A percentile compares a stretch with the other conserved stretches of the same genome.
Evolutionary conservation across 352 stramenopile genomes (phyloP).

Genomic region (Phytopythium cucurbitacearum): DNA sequence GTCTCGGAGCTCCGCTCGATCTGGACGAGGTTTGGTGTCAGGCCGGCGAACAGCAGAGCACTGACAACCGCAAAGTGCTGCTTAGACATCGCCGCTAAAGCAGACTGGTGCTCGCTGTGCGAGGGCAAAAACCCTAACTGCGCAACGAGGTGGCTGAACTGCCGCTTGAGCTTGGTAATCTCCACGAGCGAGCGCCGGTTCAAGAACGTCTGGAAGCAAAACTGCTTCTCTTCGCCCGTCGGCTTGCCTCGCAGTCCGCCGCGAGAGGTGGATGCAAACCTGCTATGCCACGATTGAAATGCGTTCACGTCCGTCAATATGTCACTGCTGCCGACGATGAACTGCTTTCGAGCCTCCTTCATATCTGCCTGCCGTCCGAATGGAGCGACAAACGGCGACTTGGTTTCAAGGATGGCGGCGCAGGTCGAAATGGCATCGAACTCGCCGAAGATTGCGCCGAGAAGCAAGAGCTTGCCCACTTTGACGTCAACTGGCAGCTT

Average conservation of each 20-base stretch:
- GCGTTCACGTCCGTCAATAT: conserved; percentile 76
- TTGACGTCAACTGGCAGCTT: conserved; percentile 95
- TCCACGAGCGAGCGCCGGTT: conserved; percentile 51
- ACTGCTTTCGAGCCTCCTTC: conserved; percentile 53
- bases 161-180: conserved; percentile 70
- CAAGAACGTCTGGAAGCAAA: conserved; percentile 69
- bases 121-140: conserved; percentile 59
- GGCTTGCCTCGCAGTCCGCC: conserved; percentile 5
- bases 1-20: conserved; percentile 31
- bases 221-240: conserved; percentile 39
- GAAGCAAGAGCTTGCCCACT: conserved; percentile 96
- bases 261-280: conserved; percentile 20
- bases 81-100: conserved; percentile 27
- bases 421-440: conserved; percentile 65
- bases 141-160: conserved; percentile 60
- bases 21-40: conserved; percentile 93
- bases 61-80: conserved; percentile 57
- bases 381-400: conserved; percentile 78
- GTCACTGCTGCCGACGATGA: conserved; percentile 58
- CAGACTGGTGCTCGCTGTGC: neutral
- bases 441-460: conserved; percentile 92
- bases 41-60: conserved; percentile 65
- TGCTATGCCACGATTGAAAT: conserved; percentile 55
- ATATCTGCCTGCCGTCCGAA: conserved; percentile 68
- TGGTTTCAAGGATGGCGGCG: conserved; percentile 71